phyloP scores from a whole-genome alignment of 768 basidiomycete species.

The Suillus subalutaceus region DNA sequence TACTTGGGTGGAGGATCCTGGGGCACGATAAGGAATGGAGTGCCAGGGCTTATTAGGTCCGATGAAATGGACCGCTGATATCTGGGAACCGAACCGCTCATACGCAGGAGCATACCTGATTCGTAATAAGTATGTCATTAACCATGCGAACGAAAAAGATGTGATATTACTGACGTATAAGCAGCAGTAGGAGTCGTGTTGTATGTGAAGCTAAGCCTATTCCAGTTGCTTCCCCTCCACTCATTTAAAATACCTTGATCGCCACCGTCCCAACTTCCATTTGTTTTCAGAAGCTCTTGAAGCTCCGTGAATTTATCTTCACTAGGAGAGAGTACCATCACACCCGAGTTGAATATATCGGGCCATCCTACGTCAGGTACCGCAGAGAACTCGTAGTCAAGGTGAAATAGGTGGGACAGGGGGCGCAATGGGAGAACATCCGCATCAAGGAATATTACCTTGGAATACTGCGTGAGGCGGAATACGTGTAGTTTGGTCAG shows the following conservation, averaged over 20 bases:
- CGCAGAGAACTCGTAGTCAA: conserved; percentile 86
- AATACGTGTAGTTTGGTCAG: conserved; percentile 97
- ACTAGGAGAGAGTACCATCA: conserved; percentile 84
- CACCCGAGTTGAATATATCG: conserved; percentile 98
- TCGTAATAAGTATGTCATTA: conserved; percentile 29
- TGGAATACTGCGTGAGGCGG: conserved; percentile 83
- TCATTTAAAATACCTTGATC: conserved; percentile 98
- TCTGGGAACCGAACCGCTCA: conserved; percentile 86
- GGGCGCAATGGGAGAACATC: conserved; percentile 89
- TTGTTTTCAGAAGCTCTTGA: conserved; percentile 66
- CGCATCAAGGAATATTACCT: conserved; percentile 90
- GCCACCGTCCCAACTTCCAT: conserved; percentile 97
- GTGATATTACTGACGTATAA: conserved; percentile 74
- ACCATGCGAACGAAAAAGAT: conserved; percentile 24
- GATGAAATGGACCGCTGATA: conserved; percentile 91
- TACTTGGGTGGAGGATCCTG: conserved; percentile 42
- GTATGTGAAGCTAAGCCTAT: conserved; percentile 94
- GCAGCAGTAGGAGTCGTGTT: conserved; percentile 98
- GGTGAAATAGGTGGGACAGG: conserved; percentile 87
- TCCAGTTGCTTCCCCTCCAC: conserved; percentile 87
- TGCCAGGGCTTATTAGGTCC: conserved; percentile 97
- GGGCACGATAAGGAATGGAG: conserved; percentile 67
- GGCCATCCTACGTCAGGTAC: conserved; percentile 99
- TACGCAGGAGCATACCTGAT: conserved; percentile 94
- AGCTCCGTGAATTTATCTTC: conserved; percentile 83